Evolutionary conservation across 106 monocot species (phyloP), one percentile per base, ranked within the genome.

Genomic region (Narthecium ossifragum): DNA sequence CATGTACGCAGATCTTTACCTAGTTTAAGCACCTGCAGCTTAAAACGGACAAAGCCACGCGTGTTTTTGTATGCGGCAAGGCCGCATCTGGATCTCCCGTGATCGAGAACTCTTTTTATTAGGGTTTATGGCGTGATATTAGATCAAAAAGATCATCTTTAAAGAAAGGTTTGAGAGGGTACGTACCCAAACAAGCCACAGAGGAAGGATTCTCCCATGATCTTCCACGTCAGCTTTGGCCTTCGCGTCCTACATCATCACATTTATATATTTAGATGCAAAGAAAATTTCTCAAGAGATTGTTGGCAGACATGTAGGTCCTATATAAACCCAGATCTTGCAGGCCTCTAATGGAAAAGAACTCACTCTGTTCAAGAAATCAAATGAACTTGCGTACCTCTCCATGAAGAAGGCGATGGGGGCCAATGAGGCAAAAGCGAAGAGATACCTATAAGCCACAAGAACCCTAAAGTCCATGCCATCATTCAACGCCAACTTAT

Each of bases 171-270:
- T 47, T 8, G 47, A 6, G n/a, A 47, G 18, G 47, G 6, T 20
- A 47, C 50, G 17, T 80, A 92, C 92, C 92, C 92, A 22, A 87
- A 80, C 15, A 87, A 57, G 10, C 84, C 92, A 33, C 70, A 70
- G 8, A 81, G 31, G 67, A 92, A 87, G 22, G 80, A 61, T 5
- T 78, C 65, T 48, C 78, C 65, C 60, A 84, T 14, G 46, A 87
- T 56, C 51, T 43, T 83, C 87, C 87, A 78, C 25, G 92, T 92
- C 49, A 92, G 18, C 18, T 50, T 69, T 14, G 77, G 82, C 41
- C 80, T 49, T 9, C 5, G 64, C 46, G 72, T 87, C 87, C 86
- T 92, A 77, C 40, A 80, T 58, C 62, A 18, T 27, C 26, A 61
- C 4, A 59, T 14, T 32, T 14, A 24, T 28, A 8, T 5, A 10